Conservation (phyloP, 2,329 filamentous ascomycete species). For the Hymenoscyphus albidus region DNA sequence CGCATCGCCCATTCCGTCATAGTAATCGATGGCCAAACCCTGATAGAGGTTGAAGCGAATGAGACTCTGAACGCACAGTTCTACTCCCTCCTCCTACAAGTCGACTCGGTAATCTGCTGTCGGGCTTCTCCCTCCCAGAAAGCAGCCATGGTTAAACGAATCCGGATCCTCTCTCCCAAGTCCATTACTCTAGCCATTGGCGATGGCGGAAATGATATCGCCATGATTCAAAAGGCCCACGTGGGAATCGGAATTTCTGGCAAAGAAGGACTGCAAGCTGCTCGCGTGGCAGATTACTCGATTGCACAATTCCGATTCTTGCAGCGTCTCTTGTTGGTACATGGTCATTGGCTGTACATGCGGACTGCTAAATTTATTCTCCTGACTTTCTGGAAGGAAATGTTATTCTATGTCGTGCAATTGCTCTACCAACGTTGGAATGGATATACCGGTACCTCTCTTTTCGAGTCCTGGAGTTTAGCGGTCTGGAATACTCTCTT, state of each 20-base stretch:
- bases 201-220: slow-evolving; percentile 87
- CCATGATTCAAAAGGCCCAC: slow-evolving; percentile 87
- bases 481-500: slow-evolving; percentile 92
- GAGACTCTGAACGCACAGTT: slow-evolving; percentile 57
- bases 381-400: slow-evolving; percentile 83
- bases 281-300: slow-evolving; percentile 81
- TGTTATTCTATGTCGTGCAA: slow-evolving; percentile 78
- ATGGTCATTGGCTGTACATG: slow-evolving; percentile 86
- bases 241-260: slow-evolving; percentile 88
- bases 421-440: slow-evolving; percentile 77
- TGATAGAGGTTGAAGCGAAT: slow-evolving; percentile 66
- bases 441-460: slow-evolving; percentile 81
- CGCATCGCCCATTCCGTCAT: slow-evolving; percentile 74
- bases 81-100: slow-evolving; percentile 69
- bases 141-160: slow-evolving; percentile 73
- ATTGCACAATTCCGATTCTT: slow-evolving; percentile 88
- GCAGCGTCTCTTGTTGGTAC: slow-evolving; percentile 73
- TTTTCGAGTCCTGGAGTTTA: slow-evolving; percentile 80
- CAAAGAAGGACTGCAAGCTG: slow-evolving; percentile 84
- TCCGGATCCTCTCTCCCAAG: slow-evolving; percentile 65
- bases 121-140: slow-evolving; percentile 89
- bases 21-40: slow-evolving; percentile 75
- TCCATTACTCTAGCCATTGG: slow-evolving; percentile 84
- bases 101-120: slow-evolving; percentile 88
- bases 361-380: slow-evolving; percentile 83